These are phyloP conservation scores for Mollisiaceae sp. DNA, from an alignment of 2,329 filamentous ascomycete species.

Conservation along the genomic window DNA sequence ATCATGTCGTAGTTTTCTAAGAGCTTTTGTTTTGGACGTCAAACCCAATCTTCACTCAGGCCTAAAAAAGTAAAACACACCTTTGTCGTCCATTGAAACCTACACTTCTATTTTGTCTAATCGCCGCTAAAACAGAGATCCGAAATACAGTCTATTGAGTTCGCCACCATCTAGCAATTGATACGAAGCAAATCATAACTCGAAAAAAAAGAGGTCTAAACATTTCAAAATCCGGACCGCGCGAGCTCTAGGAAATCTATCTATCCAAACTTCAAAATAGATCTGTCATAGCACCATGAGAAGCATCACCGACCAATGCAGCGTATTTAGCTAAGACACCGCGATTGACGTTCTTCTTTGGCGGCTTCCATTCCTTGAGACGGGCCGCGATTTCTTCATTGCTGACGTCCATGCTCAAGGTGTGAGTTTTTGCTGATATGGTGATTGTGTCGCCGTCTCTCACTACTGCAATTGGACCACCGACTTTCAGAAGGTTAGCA, in stretches of 20 bases:
- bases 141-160: neutral
- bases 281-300: constrained; percentile 89
- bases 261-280: constrained; percentile 53
- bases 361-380: constrained; percentile 70
- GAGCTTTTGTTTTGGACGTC: too few species aligned
- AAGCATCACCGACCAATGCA: constrained; percentile 85
- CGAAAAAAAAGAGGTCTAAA: neutral
- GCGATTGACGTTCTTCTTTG: constrained; percentile 74
- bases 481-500: constrained; percentile 52
- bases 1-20: too few species aligned
- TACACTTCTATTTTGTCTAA: neutral
- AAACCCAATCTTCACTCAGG: too few species aligned
- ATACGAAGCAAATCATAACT: too few species aligned
- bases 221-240: neutral
- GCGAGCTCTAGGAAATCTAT: neutral
- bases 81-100: neutral
- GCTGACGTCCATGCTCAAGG: constrained; percentile 69
- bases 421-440: constrained; percentile 82
- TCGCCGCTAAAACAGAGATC: neutral
- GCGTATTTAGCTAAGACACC: constrained; percentile 92
- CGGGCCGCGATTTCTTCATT: constrained; percentile 71
- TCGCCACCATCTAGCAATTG: neutral
- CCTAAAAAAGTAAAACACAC: neutral
- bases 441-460: constrained; percentile 80
- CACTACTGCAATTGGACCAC: constrained; percentile 86